Conservation (phyloP, 208 protist genomes). For the Trypanosoma brucei region DNA sequence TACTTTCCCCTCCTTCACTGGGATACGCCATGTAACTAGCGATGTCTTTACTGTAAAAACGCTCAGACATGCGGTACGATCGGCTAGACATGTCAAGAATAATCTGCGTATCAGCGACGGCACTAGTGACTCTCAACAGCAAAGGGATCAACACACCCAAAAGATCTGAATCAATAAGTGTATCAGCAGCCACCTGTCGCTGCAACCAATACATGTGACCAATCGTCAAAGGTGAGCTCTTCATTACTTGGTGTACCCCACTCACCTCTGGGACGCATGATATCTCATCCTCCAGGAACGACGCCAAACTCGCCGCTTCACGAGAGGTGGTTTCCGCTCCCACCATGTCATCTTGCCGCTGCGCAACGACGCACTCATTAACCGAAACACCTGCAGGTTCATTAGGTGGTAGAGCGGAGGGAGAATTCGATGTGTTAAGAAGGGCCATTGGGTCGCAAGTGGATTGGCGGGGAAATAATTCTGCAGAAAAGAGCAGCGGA, state of each 20-base stretch:
- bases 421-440: background rate
- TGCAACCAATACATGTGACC: slow-evolving; percentile 77
- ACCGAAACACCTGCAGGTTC: too few species aligned
- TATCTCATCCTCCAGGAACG: background rate
- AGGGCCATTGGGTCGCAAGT: slow-evolving; percentile 29
- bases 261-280: background rate
- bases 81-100: slow-evolving; percentile 26
- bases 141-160: slow-evolving; percentile 34
- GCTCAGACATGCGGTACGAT: slow-evolving; percentile 2
- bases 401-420: too few species aligned
- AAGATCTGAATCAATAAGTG: slow-evolving; percentile 47
- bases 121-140: background rate
- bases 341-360: too few species aligned
- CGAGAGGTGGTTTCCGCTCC: background rate
- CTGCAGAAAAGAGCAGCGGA: slow-evolving; percentile 34
- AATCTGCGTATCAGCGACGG: slow-evolving; percentile 3
- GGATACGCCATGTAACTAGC: slow-evolving; percentile 2
- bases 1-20: background rate
- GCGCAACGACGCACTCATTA: too few species aligned
- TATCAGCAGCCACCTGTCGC: slow-evolving; percentile 57
- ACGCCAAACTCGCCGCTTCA: background rate
- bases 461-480: slow-evolving; percentile 36
- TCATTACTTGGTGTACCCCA: background rate
- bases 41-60: slow-evolving; percentile 17
- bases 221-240: slow-evolving; percentile 34